Conservation (phyloP, 1,284 basidiomycete genomes). For the Leccinum colubrinum region DNA sequence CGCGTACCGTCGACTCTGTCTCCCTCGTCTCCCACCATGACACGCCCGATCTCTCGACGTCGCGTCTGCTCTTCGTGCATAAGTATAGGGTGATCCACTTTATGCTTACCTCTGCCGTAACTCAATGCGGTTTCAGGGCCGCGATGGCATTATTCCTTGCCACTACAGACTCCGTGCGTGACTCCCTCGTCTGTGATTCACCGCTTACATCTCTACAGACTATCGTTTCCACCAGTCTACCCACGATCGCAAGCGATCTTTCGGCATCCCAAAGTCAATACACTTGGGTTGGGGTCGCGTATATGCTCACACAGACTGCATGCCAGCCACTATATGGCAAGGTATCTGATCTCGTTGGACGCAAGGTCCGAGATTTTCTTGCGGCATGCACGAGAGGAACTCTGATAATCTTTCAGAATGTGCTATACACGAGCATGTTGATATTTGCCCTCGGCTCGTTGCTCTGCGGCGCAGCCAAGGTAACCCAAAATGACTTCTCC, state of each 20-base stretch:
- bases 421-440: constrained; percentile 66
- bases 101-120: constrained; percentile 2
- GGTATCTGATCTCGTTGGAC: constrained; percentile 73
- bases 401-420: constrained; percentile 40
- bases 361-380: constrained; percentile 50
- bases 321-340: constrained; percentile 78
- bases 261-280: constrained; percentile 65
- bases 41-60: constrained; percentile 39
- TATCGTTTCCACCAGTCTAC: constrained; percentile 77
- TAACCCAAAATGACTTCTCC: constrained; percentile 29
- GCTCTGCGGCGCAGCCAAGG: constrained; percentile 68
- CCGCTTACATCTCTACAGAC: constrained; percentile 46
- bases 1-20: constrained; percentile 21
- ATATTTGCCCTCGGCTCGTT: constrained; percentile 71
- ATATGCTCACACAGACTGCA: constrained; percentile 80
- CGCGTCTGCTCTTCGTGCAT: constrained; percentile 51
- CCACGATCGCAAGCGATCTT: constrained; percentile 70
- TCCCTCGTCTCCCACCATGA: constrained; percentile 24
- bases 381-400: background rate
- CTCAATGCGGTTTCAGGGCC: constrained; percentile 44
- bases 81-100: constrained; percentile 44
- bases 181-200: constrained; percentile 10
- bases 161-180: constrained; percentile 75
- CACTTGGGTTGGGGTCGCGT: constrained; percentile 81
- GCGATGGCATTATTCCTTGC: constrained; percentile 76